These are phyloP conservation scores for Candida lessepsii DNA, from an alignment of 805 yeast genomes.

Conservation along the genomic window DNA sequence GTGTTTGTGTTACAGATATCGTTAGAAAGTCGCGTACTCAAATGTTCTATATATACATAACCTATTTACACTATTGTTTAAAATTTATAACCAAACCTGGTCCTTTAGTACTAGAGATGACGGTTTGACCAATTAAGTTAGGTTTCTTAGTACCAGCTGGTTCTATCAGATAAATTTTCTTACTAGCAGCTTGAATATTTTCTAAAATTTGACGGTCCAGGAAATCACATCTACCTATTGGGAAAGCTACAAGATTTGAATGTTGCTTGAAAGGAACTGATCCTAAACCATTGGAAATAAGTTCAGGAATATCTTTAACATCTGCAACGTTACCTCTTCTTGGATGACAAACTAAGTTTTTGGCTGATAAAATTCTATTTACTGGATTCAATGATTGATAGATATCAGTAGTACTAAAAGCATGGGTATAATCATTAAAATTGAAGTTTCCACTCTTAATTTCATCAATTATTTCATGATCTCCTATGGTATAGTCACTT, in stretches of 20 bases:
- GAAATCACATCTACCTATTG: constrained; percentile 77
- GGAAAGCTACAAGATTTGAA: constrained; percentile 56
- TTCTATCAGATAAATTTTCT: constrained; percentile 55
- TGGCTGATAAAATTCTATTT: constrained; percentile 85
- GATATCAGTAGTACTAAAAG: constrained; percentile 84
- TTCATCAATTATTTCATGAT: constrained; percentile 61
- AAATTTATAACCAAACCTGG: constrained; percentile 70
- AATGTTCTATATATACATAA: too few species aligned
- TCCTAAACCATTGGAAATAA: constrained; percentile 59
- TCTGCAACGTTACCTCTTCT: constrained; percentile 76
- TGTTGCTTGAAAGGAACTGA: constrained; percentile 78
- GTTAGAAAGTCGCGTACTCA: too few species aligned
- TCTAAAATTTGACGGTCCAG: constrained; percentile 71
- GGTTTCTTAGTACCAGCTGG: constrained; percentile 66
- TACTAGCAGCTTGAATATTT: constrained; percentile 66
- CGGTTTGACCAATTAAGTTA: constrained; percentile 66
- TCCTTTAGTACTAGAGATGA: constrained; percentile 68
- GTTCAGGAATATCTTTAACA: constrained; percentile 54
- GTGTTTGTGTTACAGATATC: too few species aligned
- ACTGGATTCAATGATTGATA: constrained; percentile 58
- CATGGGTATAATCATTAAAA: constrained; percentile 60
- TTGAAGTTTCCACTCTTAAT: constrained; percentile 52
- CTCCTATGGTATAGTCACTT: constrained; percentile 72
- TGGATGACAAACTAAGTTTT: constrained; percentile 81
- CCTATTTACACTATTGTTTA: constrained; percentile 16